Evolutionary conservation across 805 yeast genomes (phyloP).

Genomic region (Pichia pseudocactophila): DNA sequence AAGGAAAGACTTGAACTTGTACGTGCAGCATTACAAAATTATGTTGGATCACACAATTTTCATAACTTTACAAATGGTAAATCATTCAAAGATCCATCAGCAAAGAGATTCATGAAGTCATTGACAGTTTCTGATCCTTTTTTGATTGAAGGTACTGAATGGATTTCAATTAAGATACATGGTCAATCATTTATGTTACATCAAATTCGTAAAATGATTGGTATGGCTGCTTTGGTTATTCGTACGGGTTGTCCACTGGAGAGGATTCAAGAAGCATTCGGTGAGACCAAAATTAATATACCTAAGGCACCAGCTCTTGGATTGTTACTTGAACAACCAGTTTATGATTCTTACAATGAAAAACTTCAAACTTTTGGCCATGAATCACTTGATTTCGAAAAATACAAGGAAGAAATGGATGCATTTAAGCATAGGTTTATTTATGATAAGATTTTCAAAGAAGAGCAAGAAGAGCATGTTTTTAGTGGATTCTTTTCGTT

Average conservation of each 20-base stretch:
- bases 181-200: conserved; percentile 98
- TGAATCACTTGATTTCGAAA: conserved; percentile 59
- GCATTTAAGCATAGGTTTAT: conserved; percentile 81
- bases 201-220: conserved; percentile 96
- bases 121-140: conserved; percentile 80
- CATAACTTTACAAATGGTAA: conserved; percentile 33
- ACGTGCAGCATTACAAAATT: conserved; percentile 60
- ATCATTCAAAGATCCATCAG: conserved; percentile 80
- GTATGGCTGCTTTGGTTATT: conserved; percentile 81
- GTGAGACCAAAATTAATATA: conserved; percentile 65
- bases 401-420: conserved; percentile 63
- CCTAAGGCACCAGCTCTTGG: conserved; percentile 99
- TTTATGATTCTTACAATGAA: conserved; percentile 75
- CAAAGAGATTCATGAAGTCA: conserved; percentile 72
- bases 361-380: conserved; percentile 69
- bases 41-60: conserved; percentile 86
- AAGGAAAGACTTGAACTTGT: conserved; percentile 52
- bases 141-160: conserved; percentile 87
- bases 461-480: conserved; percentile 80
- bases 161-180: conserved; percentile 93
- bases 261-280: conserved; percentile 72
- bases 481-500: conserved; percentile 88
- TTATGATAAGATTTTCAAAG: conserved; percentile 85
- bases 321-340: conserved; percentile 80
- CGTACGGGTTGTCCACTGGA: conserved; percentile 78